Percentiles rank a stretch among this genome's conserved stretches.
These are phyloP conservation scores for Schwanniomyces etchellsii DNA, from an alignment of 1,139 yeast genomes.

Conservation along the genomic window DNA sequence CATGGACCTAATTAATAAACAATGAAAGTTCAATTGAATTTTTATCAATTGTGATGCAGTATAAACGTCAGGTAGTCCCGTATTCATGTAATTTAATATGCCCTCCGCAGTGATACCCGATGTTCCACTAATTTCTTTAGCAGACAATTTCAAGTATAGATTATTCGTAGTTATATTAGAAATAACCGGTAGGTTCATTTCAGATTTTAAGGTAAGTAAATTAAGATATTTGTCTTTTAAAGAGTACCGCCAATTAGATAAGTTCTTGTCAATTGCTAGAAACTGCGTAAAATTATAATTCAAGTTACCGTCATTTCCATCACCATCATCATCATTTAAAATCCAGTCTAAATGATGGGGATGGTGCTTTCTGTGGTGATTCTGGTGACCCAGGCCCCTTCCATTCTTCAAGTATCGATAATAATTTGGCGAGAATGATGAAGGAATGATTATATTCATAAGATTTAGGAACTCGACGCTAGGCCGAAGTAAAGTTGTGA, in stretches of 20 bases:
- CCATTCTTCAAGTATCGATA: conserved; percentile 40
- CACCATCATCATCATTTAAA: conserved; percentile 45
- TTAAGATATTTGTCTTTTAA: conserved; percentile 27
- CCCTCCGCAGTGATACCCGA: conserved; percentile 27
- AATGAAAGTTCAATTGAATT: conserved; percentile 42
- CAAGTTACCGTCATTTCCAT: conserved; percentile 47
- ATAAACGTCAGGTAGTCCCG: conserved; percentile 35
- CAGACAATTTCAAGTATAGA: conserved; percentile 29
- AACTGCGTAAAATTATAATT: conserved; percentile 44
- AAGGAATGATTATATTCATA: conserved; percentile 43
- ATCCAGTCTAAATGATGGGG: conserved; percentile 41
- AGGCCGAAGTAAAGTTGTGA: conserved; percentile 35
- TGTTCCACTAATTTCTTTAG: conserved; percentile 9
- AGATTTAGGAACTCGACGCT: conserved; percentile 42
- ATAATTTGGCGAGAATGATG: conserved; percentile 45
- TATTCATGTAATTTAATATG: conserved; percentile 21
- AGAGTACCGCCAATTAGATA: conserved; percentile 39
- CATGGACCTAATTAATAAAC: conserved; percentile 37
- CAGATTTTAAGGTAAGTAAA: conserved; percentile 23
- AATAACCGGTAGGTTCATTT: conserved; percentile 33
- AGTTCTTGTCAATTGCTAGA: conserved; percentile 38
- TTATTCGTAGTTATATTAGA: conserved; percentile 18
- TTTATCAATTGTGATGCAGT: conserved; percentile 38
- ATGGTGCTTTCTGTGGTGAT: conserved; percentile 15
- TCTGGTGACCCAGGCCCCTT: conserved; percentile 10